phyloP scores from a whole-genome alignment of 305 asterid genomes.

The Andrographis paniculata region DNA sequence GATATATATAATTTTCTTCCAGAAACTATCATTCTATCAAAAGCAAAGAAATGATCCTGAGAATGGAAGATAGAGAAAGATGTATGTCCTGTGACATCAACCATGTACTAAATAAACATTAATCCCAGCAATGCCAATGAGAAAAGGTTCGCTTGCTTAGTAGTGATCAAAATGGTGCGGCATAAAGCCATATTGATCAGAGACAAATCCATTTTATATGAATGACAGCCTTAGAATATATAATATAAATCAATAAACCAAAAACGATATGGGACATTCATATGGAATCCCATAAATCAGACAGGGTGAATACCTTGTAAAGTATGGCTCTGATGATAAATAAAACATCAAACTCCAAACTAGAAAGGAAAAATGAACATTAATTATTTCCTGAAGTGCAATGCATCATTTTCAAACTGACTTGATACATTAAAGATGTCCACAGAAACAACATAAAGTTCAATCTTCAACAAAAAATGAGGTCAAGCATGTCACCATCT shows the following conservation, averaged over 20 bases:
- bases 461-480: neutral
- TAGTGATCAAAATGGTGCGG: neutral
- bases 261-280: no score
- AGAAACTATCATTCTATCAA: neutral
- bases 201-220: neutral
- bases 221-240: neutral
- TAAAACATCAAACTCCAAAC: no score
- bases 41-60: slow-evolving; percentile 10
- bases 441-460: neutral
- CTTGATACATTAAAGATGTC: neutral
- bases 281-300: no score
- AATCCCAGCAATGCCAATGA: neutral
- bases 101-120: neutral
- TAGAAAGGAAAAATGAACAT: neutral
- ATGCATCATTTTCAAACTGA: slow-evolving; percentile 1
- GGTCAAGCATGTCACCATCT: neutral
- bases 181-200: neutral
- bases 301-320: no score
- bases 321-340: no score
- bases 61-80: neutral
- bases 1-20: neutral
- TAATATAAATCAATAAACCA: neutral
- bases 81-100: neutral
- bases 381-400: neutral
- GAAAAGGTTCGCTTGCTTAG: neutral